A percentile compares a stretch with the other conserved stretches of the same genome.
Evolutionary conservation across 257 asterid genomes (phyloP).

Genomic region (Forsythia viridissima): DNA sequence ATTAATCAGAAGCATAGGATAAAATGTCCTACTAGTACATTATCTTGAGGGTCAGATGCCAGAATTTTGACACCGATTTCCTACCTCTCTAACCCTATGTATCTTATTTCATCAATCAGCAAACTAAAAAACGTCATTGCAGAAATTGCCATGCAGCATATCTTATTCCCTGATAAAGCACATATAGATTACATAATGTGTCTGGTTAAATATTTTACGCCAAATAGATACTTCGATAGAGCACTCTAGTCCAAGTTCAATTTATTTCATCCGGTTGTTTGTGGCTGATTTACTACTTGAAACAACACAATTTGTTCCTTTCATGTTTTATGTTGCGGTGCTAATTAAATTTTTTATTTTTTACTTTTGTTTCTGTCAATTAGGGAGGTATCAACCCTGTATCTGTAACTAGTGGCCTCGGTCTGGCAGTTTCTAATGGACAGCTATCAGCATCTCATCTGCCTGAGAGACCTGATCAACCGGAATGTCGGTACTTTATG

Average conservation of each 20-base stretch:
- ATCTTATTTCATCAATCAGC: not conserved
- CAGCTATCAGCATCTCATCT: constrained; percentile 44
- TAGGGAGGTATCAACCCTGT: constrained; percentile 46
- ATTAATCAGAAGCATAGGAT: not conserved
- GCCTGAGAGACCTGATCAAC: constrained; percentile 75
- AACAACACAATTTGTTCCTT: not conserved
- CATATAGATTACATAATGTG: not conserved
- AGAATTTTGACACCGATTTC: not conserved
- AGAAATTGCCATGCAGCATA: not conserved
- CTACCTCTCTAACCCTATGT: not conserved
- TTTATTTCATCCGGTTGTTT: not conserved
- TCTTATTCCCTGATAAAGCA: not conserved
- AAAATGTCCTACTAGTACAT: not conserved
- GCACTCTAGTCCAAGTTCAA: constrained; percentile 1
- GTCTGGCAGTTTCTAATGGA: constrained; percentile 40
- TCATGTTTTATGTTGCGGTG: not conserved
- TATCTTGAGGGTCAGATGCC: not conserved
- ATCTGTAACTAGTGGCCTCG: constrained; percentile 34
- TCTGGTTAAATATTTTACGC: not conserved
- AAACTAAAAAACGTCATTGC: constrained; percentile 1
- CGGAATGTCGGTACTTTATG: constrained; percentile 66
- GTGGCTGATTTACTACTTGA: constrained; percentile 6
- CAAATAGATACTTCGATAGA: not conserved
- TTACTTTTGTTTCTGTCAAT: constrained; percentile 1
- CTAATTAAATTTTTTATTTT: not conserved